phyloP scores from a whole-genome alignment of 441 rosid species.

The Populus hybrid region DNA sequence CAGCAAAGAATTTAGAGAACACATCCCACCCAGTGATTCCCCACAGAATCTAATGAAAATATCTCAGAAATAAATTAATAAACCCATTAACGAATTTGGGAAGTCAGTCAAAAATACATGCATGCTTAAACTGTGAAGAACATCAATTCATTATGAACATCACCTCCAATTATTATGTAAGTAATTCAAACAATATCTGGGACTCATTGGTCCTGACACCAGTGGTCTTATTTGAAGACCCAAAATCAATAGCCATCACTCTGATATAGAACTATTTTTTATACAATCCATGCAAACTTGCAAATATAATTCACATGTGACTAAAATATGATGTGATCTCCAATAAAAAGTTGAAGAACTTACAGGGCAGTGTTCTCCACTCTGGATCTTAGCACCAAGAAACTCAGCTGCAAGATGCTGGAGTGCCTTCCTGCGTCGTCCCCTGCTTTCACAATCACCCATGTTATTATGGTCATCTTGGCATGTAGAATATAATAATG shows the following conservation, averaged over 20 bases:
- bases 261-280: background rate
- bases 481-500: conserved; percentile 2
- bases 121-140: background rate
- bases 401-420: conserved; percentile 77
- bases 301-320: background rate
- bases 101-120: background rate
- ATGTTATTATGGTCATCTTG: conserved; percentile 5
- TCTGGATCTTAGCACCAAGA: conserved; percentile 76
- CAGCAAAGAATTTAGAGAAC: background rate
- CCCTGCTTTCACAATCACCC: conserved; percentile 42
- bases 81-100: background rate
- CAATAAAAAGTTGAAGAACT: conserved; percentile 28
- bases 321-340: background rate
- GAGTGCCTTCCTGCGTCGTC: conserved; percentile 58
- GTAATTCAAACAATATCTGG: background rate
- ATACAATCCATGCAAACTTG: background rate
- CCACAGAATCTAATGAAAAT: background rate
- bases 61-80: background rate
- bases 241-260: background rate
- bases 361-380: conserved; percentile 95
- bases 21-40: background rate
- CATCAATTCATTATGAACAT: too few species aligned
- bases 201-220: background rate
- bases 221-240: background rate
- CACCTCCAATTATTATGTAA: too few species aligned